phyloP scores from a whole-genome alignment of 2,329 filamentous ascomycete species.

The Alternaria dauci region DNA sequence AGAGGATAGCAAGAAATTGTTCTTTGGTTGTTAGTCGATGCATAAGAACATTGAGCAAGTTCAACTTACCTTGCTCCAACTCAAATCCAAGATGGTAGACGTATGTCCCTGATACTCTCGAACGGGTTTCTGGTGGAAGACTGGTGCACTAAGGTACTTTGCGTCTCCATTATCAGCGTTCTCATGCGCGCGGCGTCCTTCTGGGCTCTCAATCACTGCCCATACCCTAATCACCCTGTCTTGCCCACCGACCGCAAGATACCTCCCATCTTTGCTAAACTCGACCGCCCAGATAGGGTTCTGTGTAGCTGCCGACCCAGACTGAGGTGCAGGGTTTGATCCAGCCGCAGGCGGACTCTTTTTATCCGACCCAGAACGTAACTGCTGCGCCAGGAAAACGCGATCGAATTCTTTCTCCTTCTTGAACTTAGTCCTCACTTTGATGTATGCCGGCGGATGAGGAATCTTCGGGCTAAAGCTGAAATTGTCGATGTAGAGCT shows the following conservation, averaged over 20 bases:
- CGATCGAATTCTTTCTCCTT: slow-evolving; percentile 82
- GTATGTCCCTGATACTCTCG: slow-evolving; percentile 85
- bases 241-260: slow-evolving; percentile 89
- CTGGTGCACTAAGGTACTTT: slow-evolving; percentile 82
- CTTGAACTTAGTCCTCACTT: slow-evolving; percentile 82
- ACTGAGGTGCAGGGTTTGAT: slow-evolving; percentile 41
- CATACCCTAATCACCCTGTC: slow-evolving; percentile 87
- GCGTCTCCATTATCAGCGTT: slow-evolving; percentile 69
- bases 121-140: slow-evolving; percentile 81
- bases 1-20: slow-evolving; percentile 93
- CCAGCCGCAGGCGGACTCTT: slow-evolving; percentile 35
- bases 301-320: slow-evolving; percentile 49
- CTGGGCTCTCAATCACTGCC: slow-evolving; percentile 82
- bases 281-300: slow-evolving; percentile 90
- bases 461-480: slow-evolving; percentile 88
- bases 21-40: slow-evolving; percentile 55
- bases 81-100: slow-evolving; percentile 86
- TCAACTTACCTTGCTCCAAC: slow-evolving; percentile 83
- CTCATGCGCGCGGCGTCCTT: slow-evolving; percentile 79
- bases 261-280: slow-evolving; percentile 91
- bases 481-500: slow-evolving; percentile 75
- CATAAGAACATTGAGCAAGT: neutral
- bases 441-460: slow-evolving; percentile 89
- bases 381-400: slow-evolving; percentile 89
- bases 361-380: slow-evolving; percentile 65